These are phyloP conservation scores for Elongisporangium prolatum DNA, from an alignment of 352 stramenopile species.

Conservation along the genomic window DNA sequence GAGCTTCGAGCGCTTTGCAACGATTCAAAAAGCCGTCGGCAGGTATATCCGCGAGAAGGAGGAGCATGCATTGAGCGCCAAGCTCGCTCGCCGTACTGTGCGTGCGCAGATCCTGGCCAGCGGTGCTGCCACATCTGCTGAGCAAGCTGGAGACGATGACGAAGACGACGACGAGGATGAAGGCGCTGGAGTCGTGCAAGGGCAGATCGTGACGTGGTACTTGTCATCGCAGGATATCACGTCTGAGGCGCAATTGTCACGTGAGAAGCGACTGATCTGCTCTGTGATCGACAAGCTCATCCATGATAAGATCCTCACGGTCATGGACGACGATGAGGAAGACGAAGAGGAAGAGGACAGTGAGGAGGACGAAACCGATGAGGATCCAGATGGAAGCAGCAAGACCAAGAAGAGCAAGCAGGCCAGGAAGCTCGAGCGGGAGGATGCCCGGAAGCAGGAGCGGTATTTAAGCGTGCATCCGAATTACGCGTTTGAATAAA, in stretches of 20 bases:
- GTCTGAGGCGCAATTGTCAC: slow-evolving; percentile 69
- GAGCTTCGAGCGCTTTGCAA: slow-evolving; percentile 78
- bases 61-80: slow-evolving; percentile 44
- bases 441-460: slow-evolving; percentile 58
- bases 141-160: slow-evolving; percentile 16
- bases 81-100: slow-evolving; percentile 35
- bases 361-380: slow-evolving; percentile 14
- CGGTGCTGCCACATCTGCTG: not conserved
- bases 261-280: slow-evolving; percentile 81
- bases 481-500: slow-evolving; percentile 72
- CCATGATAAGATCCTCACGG: slow-evolving; percentile 65
- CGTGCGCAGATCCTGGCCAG: slow-evolving; percentile 13
- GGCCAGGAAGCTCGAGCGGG: slow-evolving; percentile 20
- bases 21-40: slow-evolving; percentile 74
- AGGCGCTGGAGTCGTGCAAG: slow-evolving; percentile 58
- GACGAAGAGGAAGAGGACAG: slow-evolving; percentile 24
- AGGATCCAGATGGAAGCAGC: slow-evolving; percentile 13
- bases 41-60: slow-evolving; percentile 82
- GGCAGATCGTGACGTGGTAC: slow-evolving; percentile 83
- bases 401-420: slow-evolving; percentile 19
- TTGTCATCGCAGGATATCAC: slow-evolving; percentile 80
- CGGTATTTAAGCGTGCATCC: slow-evolving; percentile 78
- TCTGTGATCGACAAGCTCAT: slow-evolving; percentile 81
- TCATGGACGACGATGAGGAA: slow-evolving; percentile 64
- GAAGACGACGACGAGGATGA: slow-evolving; percentile 58